A percentile compares a stretch with the other conserved stretches of the same genome.
phyloP scores from a whole-genome alignment of 495 filamentous ascomycete species.

The Parmelia sp. region DNA sequence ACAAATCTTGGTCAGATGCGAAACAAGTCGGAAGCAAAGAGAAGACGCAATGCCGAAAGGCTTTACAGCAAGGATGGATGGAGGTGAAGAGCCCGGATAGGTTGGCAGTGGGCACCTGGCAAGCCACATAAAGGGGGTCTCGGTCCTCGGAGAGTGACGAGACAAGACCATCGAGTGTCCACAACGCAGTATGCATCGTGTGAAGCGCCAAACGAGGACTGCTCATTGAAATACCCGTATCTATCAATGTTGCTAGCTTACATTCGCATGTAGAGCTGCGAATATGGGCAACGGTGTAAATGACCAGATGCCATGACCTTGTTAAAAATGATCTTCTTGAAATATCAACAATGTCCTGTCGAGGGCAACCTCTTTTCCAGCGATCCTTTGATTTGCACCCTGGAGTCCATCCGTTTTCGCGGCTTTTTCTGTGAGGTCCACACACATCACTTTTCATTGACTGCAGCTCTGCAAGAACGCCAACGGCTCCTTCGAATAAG shows the following conservation, averaged over 20 bases:
- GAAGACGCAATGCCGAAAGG: neutral
- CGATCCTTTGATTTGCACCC: neutral
- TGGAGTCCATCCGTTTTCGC: no score
- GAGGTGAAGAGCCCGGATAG: neutral
- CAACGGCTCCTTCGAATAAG: neutral
- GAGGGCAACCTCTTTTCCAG: neutral
- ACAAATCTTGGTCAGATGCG: neutral
- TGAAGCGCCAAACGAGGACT: neutral
- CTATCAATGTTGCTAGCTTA: no score
- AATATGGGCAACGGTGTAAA: no score
- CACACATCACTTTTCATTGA: neutral
- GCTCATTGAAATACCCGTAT: no score
- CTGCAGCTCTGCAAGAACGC: neutral
- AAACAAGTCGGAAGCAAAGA: neutral
- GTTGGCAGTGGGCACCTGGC: neutral
- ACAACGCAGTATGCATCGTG: no score
- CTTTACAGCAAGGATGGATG: neutral
- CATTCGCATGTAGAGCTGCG: no score
- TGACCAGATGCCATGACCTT: neutral
- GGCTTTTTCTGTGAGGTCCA: neutral
- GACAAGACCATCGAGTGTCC: no score
- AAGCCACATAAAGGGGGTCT: no score
- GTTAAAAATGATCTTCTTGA: neutral
- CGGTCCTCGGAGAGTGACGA: no score
- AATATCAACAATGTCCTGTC: neutral